Evolutionary conservation across 352 stramenopile species (phyloP), one percentile per base, ranked within the genome.

Genomic region (Phytophthora fragariaefolia): DNA sequence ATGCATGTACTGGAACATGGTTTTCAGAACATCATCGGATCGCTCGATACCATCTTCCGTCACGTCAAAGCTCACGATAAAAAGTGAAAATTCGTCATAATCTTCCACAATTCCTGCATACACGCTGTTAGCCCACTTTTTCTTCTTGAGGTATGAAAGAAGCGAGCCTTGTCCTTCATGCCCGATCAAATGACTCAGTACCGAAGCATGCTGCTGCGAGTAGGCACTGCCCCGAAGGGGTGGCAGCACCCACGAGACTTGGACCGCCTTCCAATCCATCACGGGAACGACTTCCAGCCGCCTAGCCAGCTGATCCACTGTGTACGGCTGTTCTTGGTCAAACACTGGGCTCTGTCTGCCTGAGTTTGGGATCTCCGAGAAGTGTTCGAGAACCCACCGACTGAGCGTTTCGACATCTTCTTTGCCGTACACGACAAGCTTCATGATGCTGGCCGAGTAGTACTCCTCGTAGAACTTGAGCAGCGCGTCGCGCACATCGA

Each of bases 81-180:
- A 88, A 13, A 88, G 52, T 7, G 63, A 69, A 55, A 80, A 91
- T 48, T 91, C 81, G 55, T 87, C 80, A 40, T 81, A 74, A 43
- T 87, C 81, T 22, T 80, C 78, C 6, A 70, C 76, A 12, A 86
- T 74, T 3, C 78, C 83, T 2, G 80, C 74, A 6, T 65, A 79
- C 13, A 89, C 63, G 58, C 85, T 77, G 83, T 93, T 74, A 15
- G 76, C 82, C 79, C 78, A 89, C 51, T 87, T 83, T 54, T 86
- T 71, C 10, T 69, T 54, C 74, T 98, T 98, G 27, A 98, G 72
- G 69, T 91, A 93, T 17, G 87, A 95, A 8, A 99, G 63, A 27
- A 98, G 76, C n/a, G 93, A 98, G 26, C 91, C 91, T n/a, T 79
- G 69, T 42, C 89, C 93, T 85, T 99, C 96, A 67, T 98, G 92